Evolutionary conservation across 805 yeast species (phyloP), one percentile per base, ranked within the genome.

Genomic region (Candida xyloterini): DNA sequence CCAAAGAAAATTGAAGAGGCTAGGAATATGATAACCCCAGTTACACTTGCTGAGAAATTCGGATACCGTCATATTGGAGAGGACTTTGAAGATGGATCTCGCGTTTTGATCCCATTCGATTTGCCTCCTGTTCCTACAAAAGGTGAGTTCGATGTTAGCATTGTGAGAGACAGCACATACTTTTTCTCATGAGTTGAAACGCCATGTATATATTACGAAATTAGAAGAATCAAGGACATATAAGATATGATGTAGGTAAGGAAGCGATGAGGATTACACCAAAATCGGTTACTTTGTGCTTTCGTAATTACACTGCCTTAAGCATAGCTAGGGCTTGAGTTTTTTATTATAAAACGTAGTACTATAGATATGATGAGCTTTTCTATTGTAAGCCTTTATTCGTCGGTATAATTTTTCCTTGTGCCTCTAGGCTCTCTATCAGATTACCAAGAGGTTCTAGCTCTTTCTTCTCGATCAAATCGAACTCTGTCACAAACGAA

Each of bases 401-500:
- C 15, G 25, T 16, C 11, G 51, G 50, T 9, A 57, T 50, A 39
- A 90, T 84, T 59, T 88, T 90, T 1, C 96, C 96, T 63, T 91
- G 96, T 23, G 70, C 69, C 63, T 88, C 96, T 45, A 93, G 72
- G 52, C 74, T 78, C 47, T 81, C 89, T 33, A 95, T 85, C 61
- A 93, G 68, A 5, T 84, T 81, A 31, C 70, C 63, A 46, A 93
- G 65, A 0, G 99, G 98, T 40, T 72, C 84, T 62, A 89, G 65
- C 48, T 93, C 99, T 39, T 72, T 70, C 37, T 79, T 68, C 44
- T 89, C 98, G 25, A 93, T 70, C 48, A 93, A 73, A 38, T 78
- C 81, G 61, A 87, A 93, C 49, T 89, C 95, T 50, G 83, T 82
- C 10, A 84, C 77, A 56, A 93, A 87, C 38, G 95, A 83, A 30